Evolutionary conservation across 164 flowering plant species (phyloP).

Genomic region (Liriodendron chinense): DNA sequence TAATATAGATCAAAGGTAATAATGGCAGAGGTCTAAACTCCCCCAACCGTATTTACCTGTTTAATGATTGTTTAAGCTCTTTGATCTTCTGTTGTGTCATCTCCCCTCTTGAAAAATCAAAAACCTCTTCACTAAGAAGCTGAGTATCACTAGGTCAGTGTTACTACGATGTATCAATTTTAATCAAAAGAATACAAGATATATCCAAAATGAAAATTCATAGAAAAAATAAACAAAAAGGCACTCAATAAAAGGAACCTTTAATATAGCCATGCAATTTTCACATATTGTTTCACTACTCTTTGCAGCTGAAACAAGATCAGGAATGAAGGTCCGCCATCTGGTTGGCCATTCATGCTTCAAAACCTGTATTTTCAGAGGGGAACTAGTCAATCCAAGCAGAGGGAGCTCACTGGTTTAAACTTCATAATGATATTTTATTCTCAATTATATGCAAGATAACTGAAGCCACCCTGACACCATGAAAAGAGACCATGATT

Average conservation of each 20-base stretch:
- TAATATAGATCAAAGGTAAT: background rate
- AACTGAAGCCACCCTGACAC: no score
- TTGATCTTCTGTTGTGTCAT: conserved; percentile 98
- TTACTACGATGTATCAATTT: background rate
- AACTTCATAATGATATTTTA: background rate
- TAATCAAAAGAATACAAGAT: background rate
- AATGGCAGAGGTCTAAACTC: background rate
- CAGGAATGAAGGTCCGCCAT: conserved; percentile 94
- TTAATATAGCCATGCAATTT: conserved; percentile 96
- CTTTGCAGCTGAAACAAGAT: conserved; percentile 93
- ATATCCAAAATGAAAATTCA: background rate
- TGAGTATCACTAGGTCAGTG: conserved; percentile 22
- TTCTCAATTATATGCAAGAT: no score
- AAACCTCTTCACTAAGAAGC: conserved; percentile 98
- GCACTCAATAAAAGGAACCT: conserved; percentile 33
- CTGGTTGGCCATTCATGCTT: conserved; percentile 99
- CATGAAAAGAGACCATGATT: background rate
- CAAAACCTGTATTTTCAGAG: conserved; percentile 55
- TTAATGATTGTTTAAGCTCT: conserved; percentile 91
- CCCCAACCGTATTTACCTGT: conserved; percentile 50
- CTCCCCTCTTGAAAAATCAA: conserved; percentile 98
- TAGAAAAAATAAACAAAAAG: background rate
- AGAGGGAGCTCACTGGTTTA: background rate
- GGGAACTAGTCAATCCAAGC: background rate
- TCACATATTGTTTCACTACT: conserved; percentile 98